These are phyloP conservation scores for Tetradesmus lagerheimii DNA, from an alignment of 139 green algal genomes.

Conservation along the genomic window DNA sequence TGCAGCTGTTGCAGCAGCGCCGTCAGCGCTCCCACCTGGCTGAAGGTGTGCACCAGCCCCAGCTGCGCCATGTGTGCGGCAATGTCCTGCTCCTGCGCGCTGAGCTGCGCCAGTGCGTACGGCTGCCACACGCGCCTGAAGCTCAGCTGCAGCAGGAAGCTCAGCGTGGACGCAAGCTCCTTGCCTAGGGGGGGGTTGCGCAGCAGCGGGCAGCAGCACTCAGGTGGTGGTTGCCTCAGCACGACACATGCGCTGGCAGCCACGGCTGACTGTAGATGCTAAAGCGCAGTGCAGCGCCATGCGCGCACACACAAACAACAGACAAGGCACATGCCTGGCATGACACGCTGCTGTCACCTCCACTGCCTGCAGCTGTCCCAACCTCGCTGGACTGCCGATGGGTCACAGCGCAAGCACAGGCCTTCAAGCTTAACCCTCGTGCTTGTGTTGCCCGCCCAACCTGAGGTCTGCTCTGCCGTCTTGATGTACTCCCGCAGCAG, in stretches of 20 bases:
- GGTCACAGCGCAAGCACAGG: too few species aligned
- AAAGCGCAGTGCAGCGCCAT: too few species aligned
- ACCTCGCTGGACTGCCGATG: too few species aligned
- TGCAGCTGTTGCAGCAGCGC: too few species aligned
- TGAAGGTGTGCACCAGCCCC: conserved; percentile 79
- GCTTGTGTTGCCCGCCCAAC: not conserved
- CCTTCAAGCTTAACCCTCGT: too few species aligned
- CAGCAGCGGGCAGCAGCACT: not conserved
- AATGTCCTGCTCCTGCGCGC: conserved; percentile 61
- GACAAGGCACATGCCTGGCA: not conserved
- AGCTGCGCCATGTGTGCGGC: conserved; percentile 84
- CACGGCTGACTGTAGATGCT: too few species aligned
- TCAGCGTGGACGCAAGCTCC: conserved; percentile 67
- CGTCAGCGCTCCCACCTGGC: too few species aligned
- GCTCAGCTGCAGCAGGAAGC: conserved; percentile 91
- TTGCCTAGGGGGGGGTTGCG: conserved; percentile 31
- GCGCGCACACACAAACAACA: too few species aligned
- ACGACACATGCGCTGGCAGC: too few species aligned
- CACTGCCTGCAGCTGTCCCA: too few species aligned
- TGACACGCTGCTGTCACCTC: not conserved
- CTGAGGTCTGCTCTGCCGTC: conserved; percentile 43
- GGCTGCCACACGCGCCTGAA: conserved; percentile 73
- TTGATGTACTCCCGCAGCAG: conserved; percentile 87
- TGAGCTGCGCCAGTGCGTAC: conserved; percentile 56
- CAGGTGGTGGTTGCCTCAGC: too few species aligned